Conservation (phyloP, 257 asterid genomes). For the Perilla frutescens region DNA sequence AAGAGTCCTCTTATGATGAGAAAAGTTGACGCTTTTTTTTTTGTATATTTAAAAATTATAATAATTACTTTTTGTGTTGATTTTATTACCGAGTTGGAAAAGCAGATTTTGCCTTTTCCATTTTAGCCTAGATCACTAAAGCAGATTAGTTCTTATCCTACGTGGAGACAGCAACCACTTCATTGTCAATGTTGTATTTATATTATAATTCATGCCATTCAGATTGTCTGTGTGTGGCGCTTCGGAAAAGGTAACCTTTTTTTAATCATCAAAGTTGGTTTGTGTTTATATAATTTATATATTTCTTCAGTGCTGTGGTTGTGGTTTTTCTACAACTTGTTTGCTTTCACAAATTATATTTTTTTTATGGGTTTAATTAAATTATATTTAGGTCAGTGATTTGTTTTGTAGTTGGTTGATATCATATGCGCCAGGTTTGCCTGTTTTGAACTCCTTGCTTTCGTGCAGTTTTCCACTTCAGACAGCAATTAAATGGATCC, state of each 20-base stretch:
- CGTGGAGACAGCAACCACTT: conserved; percentile 52
- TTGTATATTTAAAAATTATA: not conserved
- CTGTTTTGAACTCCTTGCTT: conserved; percentile 21
- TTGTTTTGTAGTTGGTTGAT: conserved; percentile 36
- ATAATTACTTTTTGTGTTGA: conserved; percentile 13
- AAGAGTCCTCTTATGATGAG: conserved; percentile 28
- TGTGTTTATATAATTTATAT: not conserved
- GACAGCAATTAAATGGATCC: conserved; percentile 29
- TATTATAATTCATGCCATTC: conserved; percentile 15
- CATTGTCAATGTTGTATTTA: conserved; percentile 28
- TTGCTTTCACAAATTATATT: not conserved
- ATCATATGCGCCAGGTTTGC: conserved; percentile 24
- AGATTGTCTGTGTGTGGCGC: conserved; percentile 40
- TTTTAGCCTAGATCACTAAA: conserved; percentile 8
- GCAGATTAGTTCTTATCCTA: conserved; percentile 42
- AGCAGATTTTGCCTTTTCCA: conserved; percentile 40
- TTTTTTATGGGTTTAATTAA: not conserved
- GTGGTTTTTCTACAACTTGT: conserved; percentile 18
- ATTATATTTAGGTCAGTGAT: conserved; percentile 25
- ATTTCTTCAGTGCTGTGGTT: conserved; percentile 39
- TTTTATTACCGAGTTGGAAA: conserved; percentile 47
- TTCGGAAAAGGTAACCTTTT: conserved; percentile 34
- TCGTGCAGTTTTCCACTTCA: conserved; percentile 36
- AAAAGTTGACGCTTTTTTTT: conserved; percentile 39
- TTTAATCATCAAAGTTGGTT: not conserved